These are phyloP conservation scores for Phlebopus sp. DNA, from an alignment of 1,284 basidiomycete species.

Conservation along the genomic window DNA sequence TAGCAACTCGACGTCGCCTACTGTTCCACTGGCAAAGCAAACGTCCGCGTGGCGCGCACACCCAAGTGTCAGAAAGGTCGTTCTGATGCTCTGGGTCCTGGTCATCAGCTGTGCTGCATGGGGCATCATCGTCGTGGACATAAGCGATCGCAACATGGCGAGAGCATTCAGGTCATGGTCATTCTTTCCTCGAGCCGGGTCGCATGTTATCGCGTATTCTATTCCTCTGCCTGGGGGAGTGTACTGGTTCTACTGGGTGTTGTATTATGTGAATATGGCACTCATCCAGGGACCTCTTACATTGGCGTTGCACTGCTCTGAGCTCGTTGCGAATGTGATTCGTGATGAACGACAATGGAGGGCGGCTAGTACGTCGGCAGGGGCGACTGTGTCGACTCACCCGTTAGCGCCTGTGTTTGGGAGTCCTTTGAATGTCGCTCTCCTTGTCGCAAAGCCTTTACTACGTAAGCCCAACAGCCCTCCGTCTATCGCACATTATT, in stretches of 20 bases:
- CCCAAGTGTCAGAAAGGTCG: slow-evolving; percentile 16
- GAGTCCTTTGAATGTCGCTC: slow-evolving; percentile 10
- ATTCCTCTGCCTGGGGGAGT: slow-evolving; percentile 20
- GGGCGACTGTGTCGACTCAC: slow-evolving; percentile 15
- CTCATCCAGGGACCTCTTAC: slow-evolving; percentile 29
- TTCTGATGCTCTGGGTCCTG: slow-evolving; percentile 22
- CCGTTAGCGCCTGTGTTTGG: slow-evolving; percentile 23
- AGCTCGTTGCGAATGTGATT: slow-evolving; percentile 29
- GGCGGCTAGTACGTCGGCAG: slow-evolving; percentile 15
- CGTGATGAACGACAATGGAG: slow-evolving; percentile 29
- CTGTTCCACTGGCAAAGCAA: slow-evolving; percentile 14
- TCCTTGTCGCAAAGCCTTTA: slow-evolving; percentile 24
- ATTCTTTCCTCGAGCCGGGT: slow-evolving; percentile 26
- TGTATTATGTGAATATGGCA: slow-evolving; percentile 28
- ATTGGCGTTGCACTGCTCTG: slow-evolving; percentile 28
- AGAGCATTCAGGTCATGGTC: slow-evolving; percentile 17
- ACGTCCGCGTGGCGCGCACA: slow-evolving; percentile 30
- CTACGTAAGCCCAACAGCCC: slow-evolving; percentile 23
- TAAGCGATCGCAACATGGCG: slow-evolving; percentile 14
- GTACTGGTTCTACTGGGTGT: slow-evolving; percentile 21
- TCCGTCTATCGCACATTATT: not conserved
- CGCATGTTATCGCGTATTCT: slow-evolving; percentile 23
- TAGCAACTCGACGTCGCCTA: slow-evolving; percentile 9
- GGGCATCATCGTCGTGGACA: slow-evolving; percentile 20
- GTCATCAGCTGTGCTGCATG: slow-evolving; percentile 18